Evolutionary conservation across 495 filamentous ascomycete genomes (phyloP).

Genomic region (Tuber magnatum): DNA sequence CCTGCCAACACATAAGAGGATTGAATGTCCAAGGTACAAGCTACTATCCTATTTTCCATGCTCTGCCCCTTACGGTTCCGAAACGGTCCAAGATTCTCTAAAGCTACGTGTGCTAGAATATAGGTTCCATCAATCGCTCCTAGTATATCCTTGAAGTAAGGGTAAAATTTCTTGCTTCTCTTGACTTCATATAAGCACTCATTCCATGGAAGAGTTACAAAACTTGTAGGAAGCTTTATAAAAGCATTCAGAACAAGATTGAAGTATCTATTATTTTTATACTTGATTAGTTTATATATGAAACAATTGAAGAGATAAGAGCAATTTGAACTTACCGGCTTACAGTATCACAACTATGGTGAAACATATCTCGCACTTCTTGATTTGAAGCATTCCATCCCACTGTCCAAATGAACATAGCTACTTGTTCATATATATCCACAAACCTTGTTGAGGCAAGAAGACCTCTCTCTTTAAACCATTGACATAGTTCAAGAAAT

Average conservation of each 20-base stretch:
- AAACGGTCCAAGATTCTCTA: too few relatives aligned
- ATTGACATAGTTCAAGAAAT: too few relatives aligned
- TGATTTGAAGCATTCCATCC: background rate
- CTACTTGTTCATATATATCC: background rate
- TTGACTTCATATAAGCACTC: background rate
- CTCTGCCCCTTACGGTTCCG: too few relatives aligned
- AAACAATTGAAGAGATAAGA: background rate
- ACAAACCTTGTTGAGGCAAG: too few relatives aligned
- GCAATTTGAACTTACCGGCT: background rate
- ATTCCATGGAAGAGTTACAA: too few relatives aligned
- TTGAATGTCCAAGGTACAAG: constrained; percentile 11
- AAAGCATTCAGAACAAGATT: background rate
- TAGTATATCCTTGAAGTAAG: constrained; percentile 25
- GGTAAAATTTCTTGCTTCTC: constrained; percentile 8
- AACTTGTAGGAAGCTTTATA: too few relatives aligned
- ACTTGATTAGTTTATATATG: background rate
- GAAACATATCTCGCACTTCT: background rate
- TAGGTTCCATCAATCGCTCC: constrained; percentile 27
- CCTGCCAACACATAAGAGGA: constrained; percentile 16
- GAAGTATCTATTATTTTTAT: background rate
- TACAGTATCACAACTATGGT: background rate
- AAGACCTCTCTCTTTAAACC: too few relatives aligned
- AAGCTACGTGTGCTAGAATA: constrained; percentile 9
- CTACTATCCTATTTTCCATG: constrained; percentile 11
- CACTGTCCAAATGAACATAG: constrained; percentile 8